phyloP scores from a whole-genome alignment of 352 stramenopile species.

The Phytophthora sp. region DNA sequence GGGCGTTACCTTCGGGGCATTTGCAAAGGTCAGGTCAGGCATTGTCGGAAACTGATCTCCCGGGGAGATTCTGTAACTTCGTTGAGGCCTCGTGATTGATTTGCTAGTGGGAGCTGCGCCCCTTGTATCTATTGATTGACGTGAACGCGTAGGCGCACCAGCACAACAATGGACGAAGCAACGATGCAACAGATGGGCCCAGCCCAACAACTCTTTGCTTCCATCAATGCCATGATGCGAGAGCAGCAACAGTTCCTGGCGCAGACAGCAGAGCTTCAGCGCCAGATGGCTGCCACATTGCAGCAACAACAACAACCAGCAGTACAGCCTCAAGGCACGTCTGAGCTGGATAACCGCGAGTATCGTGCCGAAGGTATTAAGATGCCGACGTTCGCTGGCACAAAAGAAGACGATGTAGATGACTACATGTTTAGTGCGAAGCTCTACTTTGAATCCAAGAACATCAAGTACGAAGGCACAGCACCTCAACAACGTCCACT shows the following conservation, averaged over 20 bases:
- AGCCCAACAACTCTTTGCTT: no score
- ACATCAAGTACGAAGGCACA: no score
- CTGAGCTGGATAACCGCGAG: background rate
- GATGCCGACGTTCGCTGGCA: conserved; percentile 6
- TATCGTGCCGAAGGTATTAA: conserved; percentile 9
- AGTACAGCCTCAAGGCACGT: no score
- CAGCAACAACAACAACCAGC: conserved; percentile 8
- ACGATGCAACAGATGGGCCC: background rate
- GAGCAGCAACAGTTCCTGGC: conserved; percentile 15
- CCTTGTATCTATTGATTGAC: conserved; percentile 4
- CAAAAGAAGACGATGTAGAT: conserved; percentile 6
- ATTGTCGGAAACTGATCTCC: conserved; percentile 5
- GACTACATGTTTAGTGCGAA: conserved; percentile 14
- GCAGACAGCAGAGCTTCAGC: conserved; percentile 1
- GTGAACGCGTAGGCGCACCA: conserved; percentile 1
- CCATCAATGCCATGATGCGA: conserved; percentile 5
- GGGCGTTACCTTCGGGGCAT: background rate
- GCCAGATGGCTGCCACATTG: conserved; percentile 5
- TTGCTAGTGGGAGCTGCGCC: conserved; percentile 4
- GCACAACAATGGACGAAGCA: conserved; percentile 8
- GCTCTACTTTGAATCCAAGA: no score
- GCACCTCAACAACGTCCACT: conserved; percentile 7
- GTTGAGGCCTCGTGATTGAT: conserved; percentile 8
- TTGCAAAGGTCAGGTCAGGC: background rate
- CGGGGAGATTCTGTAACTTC: conserved; percentile 6